Evolutionary conservation across 352 stramenopile species (phyloP).

Genomic region (Heterotrichella gracilis): DNA sequence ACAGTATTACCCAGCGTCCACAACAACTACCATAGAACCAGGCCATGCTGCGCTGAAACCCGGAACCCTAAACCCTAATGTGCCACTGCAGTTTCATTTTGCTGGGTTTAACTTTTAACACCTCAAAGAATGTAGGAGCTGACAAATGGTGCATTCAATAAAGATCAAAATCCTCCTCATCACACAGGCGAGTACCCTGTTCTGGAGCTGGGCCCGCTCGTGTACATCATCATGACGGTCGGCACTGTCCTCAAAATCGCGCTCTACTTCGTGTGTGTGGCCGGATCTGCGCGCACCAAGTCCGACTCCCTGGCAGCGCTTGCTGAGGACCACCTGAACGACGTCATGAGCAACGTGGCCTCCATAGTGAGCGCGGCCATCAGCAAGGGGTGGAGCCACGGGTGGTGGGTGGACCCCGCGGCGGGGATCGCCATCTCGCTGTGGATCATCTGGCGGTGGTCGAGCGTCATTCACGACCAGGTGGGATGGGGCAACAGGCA

Average conservation of each 20-base stretch:
- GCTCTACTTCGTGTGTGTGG: constrained; percentile 35
- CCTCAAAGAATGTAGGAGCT: no score
- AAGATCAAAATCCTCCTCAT: constrained; percentile 30
- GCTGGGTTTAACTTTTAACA: no score
- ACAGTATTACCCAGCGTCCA: no score
- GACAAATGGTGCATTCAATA: constrained; percentile 45
- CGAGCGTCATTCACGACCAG: constrained; percentile 64
- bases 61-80: no score
- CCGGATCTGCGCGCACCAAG: constrained; percentile 9
- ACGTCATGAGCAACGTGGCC: constrained; percentile 61
- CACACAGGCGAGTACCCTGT: constrained; percentile 17
- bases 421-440: constrained; percentile 67
- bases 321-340: constrained; percentile 71
- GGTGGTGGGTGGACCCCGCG: constrained; percentile 66
- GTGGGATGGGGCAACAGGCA: no score
- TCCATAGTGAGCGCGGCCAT: constrained; percentile 41
- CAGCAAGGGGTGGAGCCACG: constrained; percentile 27
- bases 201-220: constrained; percentile 33
- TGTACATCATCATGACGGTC: constrained; percentile 29
- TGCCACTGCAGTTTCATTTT: no score
- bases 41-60: no score
- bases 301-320: constrained; percentile 26
- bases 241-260: constrained; percentile 40
- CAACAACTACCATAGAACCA: no score
- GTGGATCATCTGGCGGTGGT: constrained; percentile 77